Percentiles rank a stretch among this genome's conserved stretches.
These are phyloP conservation scores for Sporothrix mexicana DNA, from an alignment of 2,329 filamentous ascomycete species.

Conservation along the genomic window DNA sequence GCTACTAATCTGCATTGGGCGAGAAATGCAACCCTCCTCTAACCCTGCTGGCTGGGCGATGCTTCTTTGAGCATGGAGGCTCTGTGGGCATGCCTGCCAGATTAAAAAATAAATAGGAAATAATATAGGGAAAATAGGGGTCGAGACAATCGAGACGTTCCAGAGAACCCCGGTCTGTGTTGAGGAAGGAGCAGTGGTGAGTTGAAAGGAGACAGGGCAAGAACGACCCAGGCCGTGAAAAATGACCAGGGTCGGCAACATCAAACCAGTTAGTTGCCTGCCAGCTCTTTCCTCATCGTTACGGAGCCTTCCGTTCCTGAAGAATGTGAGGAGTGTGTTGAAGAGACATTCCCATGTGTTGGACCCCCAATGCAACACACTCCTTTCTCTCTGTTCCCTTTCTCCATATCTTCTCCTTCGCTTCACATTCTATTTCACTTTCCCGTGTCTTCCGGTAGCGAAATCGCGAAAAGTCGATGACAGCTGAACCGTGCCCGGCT, in stretches of 20 bases:
- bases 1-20: neutral
- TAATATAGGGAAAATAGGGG: slow-evolving; percentile 4
- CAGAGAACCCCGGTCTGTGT: slow-evolving; percentile 23
- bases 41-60: neutral
- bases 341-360: neutral
- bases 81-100: neutral
- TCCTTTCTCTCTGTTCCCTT: neutral
- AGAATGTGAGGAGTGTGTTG: neutral
- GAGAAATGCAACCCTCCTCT: slow-evolving; percentile 16
- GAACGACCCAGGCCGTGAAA: slow-evolving; percentile 16
- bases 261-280: neutral
- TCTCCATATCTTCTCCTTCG: slow-evolving; percentile 13
- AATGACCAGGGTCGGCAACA: slow-evolving; percentile 17
- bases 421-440: neutral
- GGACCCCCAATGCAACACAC: neutral
- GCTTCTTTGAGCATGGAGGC: neutral
- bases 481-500: neutral
- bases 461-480: neutral
- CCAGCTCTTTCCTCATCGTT: no score
- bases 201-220: neutral
- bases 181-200: slow-evolving; percentile 5
- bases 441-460: neutral
- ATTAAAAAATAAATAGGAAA: neutral
- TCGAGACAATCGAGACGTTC: slow-evolving; percentile 16
- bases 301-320: slow-evolving; percentile 21